Base-by-base conservation (phyloP, 129 eudicot species). In the Scalesia atractyloides region DNA sequence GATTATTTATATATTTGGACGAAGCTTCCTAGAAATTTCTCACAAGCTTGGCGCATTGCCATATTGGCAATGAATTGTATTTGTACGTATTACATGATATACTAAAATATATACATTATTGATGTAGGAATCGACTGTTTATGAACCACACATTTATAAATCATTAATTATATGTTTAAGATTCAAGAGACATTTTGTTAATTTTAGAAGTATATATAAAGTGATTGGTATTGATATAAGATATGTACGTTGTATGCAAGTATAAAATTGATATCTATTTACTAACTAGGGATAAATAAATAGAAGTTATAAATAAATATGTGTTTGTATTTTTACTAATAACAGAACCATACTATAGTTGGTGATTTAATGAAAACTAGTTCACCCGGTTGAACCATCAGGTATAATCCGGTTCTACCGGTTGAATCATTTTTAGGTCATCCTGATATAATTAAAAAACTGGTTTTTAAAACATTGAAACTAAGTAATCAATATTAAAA, bases 1-100 rank as follows among this genome's bases (percentile, higher is more conserved):
- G 46, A 41, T 41, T 41, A 57, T 11, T 22, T 57, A 10, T 10
- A 20, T 20, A 56, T 22, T 22, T 8, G 37, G 16, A 57, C n/a
- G 63, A 57, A 57, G 63, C 34, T 57, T 57, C 63, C 63, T 10
- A 20, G 63, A 57, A 57, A 57, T 57, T 57, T 57, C 63, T 22
- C 37, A 57, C 63, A 57, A 22, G 9, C 63, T 57, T 57, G 63
- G 63, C 63, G 15, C 34, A 24, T 57, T 57, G 19, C 61, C 2
- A 20, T 9, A 52, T 8, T 52, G 12, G 58, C 7, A 52, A n/a
- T 17, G 20, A 16, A 52, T 52, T n/a, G 19, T 52, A 5, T 9
- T 8, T 41, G 10, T 41, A 30, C 9, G 44, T 51, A 51, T 18
- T 8, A 13, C 34, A 56, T 56, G 22, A 56, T 56, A 56, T 56